Evolutionary conservation across 345 rosid genomes (phyloP).

Genomic region (Cardamine resedifolia): DNA sequence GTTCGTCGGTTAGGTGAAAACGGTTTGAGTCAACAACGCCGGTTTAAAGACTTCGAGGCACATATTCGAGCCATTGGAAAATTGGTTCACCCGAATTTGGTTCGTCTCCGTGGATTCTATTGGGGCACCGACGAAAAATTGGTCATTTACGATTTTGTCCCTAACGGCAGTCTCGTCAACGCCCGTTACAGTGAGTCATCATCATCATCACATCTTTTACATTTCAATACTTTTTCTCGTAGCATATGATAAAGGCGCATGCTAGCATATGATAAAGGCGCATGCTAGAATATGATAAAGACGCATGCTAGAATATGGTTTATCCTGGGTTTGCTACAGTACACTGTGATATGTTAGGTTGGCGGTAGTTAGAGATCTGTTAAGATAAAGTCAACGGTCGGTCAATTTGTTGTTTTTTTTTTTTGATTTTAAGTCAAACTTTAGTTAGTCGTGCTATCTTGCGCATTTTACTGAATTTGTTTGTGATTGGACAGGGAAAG

Average conservation of each 20-base stretch:
- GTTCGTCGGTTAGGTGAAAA: constrained; percentile 87
- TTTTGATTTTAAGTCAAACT: neutral
- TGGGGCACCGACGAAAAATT: constrained; percentile 83
- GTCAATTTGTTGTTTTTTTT: neutral
- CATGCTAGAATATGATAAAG: constrained; percentile 16
- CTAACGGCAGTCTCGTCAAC: constrained; percentile 81
- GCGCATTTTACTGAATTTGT: constrained; percentile 7
- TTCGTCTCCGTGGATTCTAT: constrained; percentile 82
- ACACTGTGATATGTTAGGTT: neutral
- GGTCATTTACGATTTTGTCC: constrained; percentile 73
- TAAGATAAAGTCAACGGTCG: constrained; percentile 43
- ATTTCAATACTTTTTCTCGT: neutral
- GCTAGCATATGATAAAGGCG: neutral
- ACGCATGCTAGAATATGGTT: constrained; percentile 29
- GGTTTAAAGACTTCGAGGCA: constrained; percentile 81
- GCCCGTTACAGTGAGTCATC: constrained; percentile 82
- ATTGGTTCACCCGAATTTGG: constrained; percentile 83
- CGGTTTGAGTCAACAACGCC: constrained; percentile 66
- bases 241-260: neutral
- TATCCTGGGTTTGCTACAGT: constrained; percentile 39
- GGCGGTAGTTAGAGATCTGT: constrained; percentile 12
- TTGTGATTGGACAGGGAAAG: constrained; percentile 54
- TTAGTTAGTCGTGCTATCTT: neutral
- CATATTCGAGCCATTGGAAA: constrained; percentile 80
- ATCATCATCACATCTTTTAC: neutral